Evolutionary conservation across 1,284 basidiomycete genomes (phyloP).

Genomic region (Trichosporon sp.): DNA sequence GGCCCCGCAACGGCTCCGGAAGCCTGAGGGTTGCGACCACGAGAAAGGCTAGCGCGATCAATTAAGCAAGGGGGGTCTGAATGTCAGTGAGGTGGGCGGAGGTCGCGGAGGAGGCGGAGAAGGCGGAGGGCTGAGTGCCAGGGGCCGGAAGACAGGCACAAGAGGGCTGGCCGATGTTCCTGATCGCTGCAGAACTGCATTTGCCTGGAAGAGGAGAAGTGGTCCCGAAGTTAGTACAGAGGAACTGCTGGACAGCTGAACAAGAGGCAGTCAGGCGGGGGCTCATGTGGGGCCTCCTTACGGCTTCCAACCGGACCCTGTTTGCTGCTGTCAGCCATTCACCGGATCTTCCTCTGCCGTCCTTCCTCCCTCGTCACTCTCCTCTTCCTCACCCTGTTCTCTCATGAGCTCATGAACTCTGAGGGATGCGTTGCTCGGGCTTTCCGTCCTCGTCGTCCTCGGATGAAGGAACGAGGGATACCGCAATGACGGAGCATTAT

Average conservation of each 20-base stretch:
- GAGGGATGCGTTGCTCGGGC: neutral
- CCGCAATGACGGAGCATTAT: neutral
- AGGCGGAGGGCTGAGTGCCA: neutral
- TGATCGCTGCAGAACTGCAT: neutral
- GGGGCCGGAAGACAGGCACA: neutral
- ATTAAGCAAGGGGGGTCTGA: neutral
- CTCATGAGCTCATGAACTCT: neutral
- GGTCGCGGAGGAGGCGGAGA: neutral
- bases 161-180: neutral
- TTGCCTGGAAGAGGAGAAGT: too few species aligned
- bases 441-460: neutral
- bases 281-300: neutral
- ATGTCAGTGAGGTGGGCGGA: neutral
- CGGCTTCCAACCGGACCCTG: neutral
- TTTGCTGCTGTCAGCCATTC: neutral
- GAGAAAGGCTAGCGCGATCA: neutral
- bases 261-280: neutral
- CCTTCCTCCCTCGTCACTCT: neutral
- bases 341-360: neutral
- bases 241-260: neutral
- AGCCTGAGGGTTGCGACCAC: neutral
- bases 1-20: neutral
- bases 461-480: neutral
- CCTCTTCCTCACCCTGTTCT: too few species aligned
- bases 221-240: too few species aligned